A percentile compares a stretch with the other conserved stretches of the same genome.
These are phyloP conservation scores for Rhazya stricta DNA, from an alignment of 257 asterid species.

Conservation along the genomic window DNA sequence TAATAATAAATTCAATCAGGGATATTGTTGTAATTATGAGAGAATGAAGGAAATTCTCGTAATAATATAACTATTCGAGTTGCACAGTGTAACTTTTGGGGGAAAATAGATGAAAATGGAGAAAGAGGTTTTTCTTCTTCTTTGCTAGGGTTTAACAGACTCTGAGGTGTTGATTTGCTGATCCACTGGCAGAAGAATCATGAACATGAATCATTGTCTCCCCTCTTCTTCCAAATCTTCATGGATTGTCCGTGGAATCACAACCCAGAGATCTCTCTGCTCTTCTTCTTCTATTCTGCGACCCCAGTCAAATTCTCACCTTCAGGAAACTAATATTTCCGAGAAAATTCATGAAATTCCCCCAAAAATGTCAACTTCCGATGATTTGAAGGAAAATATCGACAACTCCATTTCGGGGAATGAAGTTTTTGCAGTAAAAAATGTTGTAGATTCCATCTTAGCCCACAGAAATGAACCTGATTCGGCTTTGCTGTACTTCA, in stretches of 20 bases:
- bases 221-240: constrained; percentile 12
- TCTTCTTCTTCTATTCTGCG: background rate
- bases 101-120: background rate
- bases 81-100: too few relatives aligned
- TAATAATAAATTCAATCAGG: too few relatives aligned
- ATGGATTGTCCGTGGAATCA: constrained; percentile 1
- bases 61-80: too few relatives aligned
- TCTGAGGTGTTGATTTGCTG: background rate
- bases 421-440: constrained; percentile 18
- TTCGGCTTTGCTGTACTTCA: constrained; percentile 51
- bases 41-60: too few relatives aligned
- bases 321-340: background rate
- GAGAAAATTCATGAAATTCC: constrained; percentile 12
- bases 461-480: constrained; percentile 47
- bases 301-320: background rate
- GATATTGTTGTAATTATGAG: too few relatives aligned
- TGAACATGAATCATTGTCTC: background rate
- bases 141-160: background rate
- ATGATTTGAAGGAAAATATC: background rate
- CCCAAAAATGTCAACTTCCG: constrained; percentile 18
- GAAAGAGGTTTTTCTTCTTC: background rate
- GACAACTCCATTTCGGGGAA: constrained; percentile 20
- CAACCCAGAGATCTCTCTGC: background rate
- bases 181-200: background rate
- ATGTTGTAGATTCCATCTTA: constrained; percentile 43